Base-by-base conservation (phyloP, 2,329 filamentous ascomycete genomes). In the Thermochaetoides dissita region DNA sequence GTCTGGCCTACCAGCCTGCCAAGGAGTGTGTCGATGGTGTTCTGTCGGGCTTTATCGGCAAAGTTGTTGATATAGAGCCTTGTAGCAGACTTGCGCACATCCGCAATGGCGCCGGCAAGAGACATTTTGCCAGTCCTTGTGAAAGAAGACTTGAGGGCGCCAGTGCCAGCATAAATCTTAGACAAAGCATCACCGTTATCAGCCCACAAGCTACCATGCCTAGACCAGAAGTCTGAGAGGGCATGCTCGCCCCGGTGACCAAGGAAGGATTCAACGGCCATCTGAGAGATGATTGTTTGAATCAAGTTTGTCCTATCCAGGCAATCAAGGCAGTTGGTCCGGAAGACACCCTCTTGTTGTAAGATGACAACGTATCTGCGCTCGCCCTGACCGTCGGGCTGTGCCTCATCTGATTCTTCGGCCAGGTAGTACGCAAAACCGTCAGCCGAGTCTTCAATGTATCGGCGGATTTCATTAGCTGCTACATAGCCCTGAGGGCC, bases 41-140 rank as follows among this genome's bases (percentile, higher is more conserved):
- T 88, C 58, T 98, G 91, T 37, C 87, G 74, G 17, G 81, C 84
- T 50, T 94, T 94, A 59, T 98, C 91, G 7, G 87, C 76, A 58
- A 98, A 96, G 57, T 95, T 96, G 64, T 98, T 98, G 64, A 95
- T 89, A 57, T 95, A 96, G 48, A 95, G 75, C 46, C 91, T 74
- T 40, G 91, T 91, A 1, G 89, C 88, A 50, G 86, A 94, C 62
- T 98, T 98, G 42, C 89, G 77, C 36, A 87, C 83, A 64, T 98
- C 91, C n/a, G 91, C 88, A 51, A 98, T 76, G 8, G 88, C 85
- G 29, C 91, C 91, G 1, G 88, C 85, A 24, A 96, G 62, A 8
- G 88, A 94, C 85, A 94, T 95, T 62, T 95, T 96, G 31, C 91
- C 91, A 55, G 84, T 79, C 43, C 91, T 74, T 2, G 91, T 98